Evolutionary conservation across 495 filamentous ascomycete genomes (phyloP).

Genomic region (Trypethelium eluteriae): DNA sequence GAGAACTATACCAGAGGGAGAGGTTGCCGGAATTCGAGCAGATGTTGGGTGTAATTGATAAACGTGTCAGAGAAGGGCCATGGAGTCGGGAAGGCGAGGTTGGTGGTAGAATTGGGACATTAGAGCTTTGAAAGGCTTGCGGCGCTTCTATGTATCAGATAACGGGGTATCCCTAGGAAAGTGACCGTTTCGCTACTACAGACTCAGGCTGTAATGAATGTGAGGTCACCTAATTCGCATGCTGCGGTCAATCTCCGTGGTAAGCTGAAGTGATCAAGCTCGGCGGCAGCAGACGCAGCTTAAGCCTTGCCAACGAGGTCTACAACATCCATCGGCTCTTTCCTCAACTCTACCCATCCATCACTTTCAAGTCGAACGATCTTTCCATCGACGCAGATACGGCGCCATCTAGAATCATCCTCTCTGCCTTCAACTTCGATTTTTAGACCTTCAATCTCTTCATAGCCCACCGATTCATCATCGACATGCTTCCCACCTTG

Average conservation of each 20-base stretch:
- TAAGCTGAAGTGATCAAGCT: neutral
- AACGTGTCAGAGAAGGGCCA: slow-evolving; percentile 19
- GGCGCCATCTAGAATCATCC: slow-evolving; percentile 60
- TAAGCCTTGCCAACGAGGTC: slow-evolving; percentile 16
- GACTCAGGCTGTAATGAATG: neutral
- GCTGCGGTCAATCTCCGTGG: neutral
- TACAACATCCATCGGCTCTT: slow-evolving; percentile 29
- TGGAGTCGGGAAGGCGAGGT: slow-evolving; percentile 24
- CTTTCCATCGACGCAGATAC: slow-evolving; percentile 82
- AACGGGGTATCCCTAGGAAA: neutral
- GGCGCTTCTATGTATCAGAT: neutral
- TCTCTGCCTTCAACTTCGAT: slow-evolving; percentile 58
- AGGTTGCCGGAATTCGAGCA: slow-evolving; percentile 21
- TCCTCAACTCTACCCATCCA: slow-evolving; percentile 62
- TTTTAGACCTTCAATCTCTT: slow-evolving; percentile 51
- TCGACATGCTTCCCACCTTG: slow-evolving; percentile 62
- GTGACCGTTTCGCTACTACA: neutral
- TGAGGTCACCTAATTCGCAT: neutral
- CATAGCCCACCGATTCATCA: slow-evolving; percentile 56
- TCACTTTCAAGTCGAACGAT: slow-evolving; percentile 62
- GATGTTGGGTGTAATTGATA: slow-evolving; percentile 22
- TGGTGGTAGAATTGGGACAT: slow-evolving; percentile 25
- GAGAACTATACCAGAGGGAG: slow-evolving; percentile 14
- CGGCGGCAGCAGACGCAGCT: neutral
- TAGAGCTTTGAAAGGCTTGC: slow-evolving; percentile 18